These are phyloP conservation scores for Asterophora parasitica DNA, from an alignment of 768 basidiomycete genomes.

Conservation along the genomic window DNA sequence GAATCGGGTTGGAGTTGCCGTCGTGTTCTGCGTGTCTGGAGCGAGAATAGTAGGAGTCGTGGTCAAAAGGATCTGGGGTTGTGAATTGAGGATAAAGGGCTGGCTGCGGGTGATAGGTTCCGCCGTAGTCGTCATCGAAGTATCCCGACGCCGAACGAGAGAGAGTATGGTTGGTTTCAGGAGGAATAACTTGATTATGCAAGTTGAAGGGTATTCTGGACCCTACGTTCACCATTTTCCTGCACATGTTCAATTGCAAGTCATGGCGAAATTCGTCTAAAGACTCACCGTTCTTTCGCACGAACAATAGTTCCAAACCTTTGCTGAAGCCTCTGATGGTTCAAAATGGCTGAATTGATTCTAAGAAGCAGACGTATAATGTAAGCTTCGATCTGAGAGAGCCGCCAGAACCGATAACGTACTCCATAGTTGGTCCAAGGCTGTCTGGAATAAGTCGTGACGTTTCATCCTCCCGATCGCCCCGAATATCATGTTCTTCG, in stretches of 20 bases:
- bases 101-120: conserved; percentile 12
- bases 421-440: conserved; percentile 21
- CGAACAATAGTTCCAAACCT: conserved; percentile 55
- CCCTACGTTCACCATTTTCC: conserved; percentile 70
- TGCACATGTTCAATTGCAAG: conserved; percentile 18
- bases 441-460: conserved; percentile 29
- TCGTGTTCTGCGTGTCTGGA: conserved; percentile 10
- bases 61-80: conserved; percentile 9
- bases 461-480: conserved; percentile 22
- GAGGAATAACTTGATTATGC: conserved; percentile 31
- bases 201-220: conserved; percentile 60
- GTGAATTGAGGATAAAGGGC: conserved; percentile 11
- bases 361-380: conserved; percentile 9
- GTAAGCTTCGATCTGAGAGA: neutral
- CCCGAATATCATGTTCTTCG: conserved; percentile 8
- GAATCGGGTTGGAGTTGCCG: conserved; percentile 16
- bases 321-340: conserved; percentile 49
- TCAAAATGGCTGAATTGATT: conserved; percentile 27
- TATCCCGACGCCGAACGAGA: conserved; percentile 25
- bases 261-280: neutral
- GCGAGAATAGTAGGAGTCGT: conserved; percentile 4
- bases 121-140: conserved; percentile 17
- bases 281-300: conserved; percentile 52
- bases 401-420: conserved; percentile 13
- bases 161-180: conserved; percentile 21